These are phyloP conservation scores for Apiospora sp. DNA, from an alignment of 2,329 filamentous ascomycete genomes.

Conservation along the genomic window DNA sequence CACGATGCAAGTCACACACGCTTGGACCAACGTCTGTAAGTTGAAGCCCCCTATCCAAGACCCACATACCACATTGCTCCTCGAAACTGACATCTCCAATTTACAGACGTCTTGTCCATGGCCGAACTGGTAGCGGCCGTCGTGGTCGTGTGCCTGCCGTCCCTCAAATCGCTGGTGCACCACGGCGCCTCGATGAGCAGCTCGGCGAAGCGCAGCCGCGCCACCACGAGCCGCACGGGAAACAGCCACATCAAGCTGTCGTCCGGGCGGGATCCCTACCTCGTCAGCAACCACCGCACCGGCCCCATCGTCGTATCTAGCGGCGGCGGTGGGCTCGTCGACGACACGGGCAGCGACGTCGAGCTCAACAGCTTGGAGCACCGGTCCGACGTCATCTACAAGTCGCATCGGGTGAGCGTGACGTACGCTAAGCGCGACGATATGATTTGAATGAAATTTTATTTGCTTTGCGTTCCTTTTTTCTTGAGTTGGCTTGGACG, in stretches of 20 bases:
- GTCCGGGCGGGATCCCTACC: conserved; percentile 8
- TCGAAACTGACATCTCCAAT: not conserved
- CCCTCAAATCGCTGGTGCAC: conserved; percentile 21
- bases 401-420: conserved; percentile 16
- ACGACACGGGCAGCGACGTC: conserved; percentile 16
- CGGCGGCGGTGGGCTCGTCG: not conserved
- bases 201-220: conserved; percentile 7
- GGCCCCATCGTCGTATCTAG: not conserved
- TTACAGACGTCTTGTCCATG: conserved; percentile 18
- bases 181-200: conserved; percentile 9
- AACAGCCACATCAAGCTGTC: conserved; percentile 21
- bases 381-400: not conserved
- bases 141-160: conserved; percentile 10
- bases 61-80: not conserved
- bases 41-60: not conserved
- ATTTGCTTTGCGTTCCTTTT: too few relatives aligned
- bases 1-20: conserved; percentile 22
- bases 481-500: not conserved
- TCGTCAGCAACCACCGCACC: not conserved
- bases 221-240: conserved; percentile 3
- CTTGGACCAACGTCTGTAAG: conserved; percentile 23
- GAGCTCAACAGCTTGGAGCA: conserved; percentile 14
- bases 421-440: conserved; percentile 8
- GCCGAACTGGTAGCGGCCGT: conserved; percentile 14
- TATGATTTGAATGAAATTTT: too few relatives aligned